Evolutionary conservation across 305 asterid species (phyloP), one percentile per base, ranked within the genome.

Genomic region (Fraxinus dipetala): DNA sequence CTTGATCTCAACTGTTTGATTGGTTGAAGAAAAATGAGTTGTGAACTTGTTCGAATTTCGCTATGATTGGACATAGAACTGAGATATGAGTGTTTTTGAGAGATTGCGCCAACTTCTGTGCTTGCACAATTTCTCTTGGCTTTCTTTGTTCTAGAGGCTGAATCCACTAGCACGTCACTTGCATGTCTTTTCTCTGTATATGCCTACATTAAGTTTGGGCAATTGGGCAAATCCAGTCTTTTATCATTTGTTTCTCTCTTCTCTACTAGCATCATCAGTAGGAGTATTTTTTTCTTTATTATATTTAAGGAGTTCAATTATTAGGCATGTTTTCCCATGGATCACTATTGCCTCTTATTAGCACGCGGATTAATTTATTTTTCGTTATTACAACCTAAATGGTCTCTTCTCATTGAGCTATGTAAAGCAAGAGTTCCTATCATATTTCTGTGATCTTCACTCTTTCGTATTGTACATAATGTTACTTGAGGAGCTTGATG

Each of bases 371-470:
- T n/a, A 30, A 5, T 38, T 72, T 5, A 16, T 24, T 34, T 70
- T 36, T 56, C 35, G 14, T 35, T 35, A 6, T 70, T 70, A 79
- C 34, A 40, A 56, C 30, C 31, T 31, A 69, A 38, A 24, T 59
- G 43, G 10, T 11, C 24, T 43, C 83, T 61, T 48, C 26, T 40
- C 48, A 40, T n/a, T 18, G 82, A 63, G 48, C 83, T 75, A 43
- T 43, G 54, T 43, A 9, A 13, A 4, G 54, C 54, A 10, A 43
- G 16, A 43, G 38, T 28, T 24, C 74, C 70, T 82, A 24, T 72
- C 20, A 63, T 24, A 20, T 70, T 80, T 77, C 40, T n/a, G 81
- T 81, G 77, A 65, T 6, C 73, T 65, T 8, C 34, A n/a, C 35
- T 77, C 24, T 36, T 30, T 5, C 40, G 8, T 80, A 40, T 56